Conservation (phyloP, 2,329 filamentous ascomycete species). For the Lecanicillium sp. region DNA sequence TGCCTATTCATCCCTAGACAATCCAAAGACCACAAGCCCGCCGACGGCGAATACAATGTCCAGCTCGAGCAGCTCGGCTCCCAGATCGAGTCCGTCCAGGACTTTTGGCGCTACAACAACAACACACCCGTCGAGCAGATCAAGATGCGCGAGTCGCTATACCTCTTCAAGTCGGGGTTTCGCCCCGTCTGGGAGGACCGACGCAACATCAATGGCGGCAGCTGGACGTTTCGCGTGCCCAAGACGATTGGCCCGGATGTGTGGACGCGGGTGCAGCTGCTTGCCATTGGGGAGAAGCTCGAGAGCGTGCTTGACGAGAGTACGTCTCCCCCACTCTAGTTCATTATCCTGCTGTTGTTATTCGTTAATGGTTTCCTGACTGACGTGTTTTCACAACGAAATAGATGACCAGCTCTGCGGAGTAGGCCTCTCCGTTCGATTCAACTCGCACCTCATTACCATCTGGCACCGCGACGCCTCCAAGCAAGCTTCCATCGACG, state of each 20-base stretch:
- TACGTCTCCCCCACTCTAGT: slow-evolving; percentile 29
- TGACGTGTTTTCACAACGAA: slow-evolving; percentile 9
- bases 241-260: slow-evolving; percentile 66
- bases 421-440: slow-evolving; percentile 77
- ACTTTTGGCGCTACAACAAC: slow-evolving; percentile 79
- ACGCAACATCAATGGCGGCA: slow-evolving; percentile 76
- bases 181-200: slow-evolving; percentile 78
- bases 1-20: slow-evolving; percentile 26
- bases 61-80: slow-evolving; percentile 55
- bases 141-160: slow-evolving; percentile 69
- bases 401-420: slow-evolving; percentile 82
- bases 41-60: slow-evolving; percentile 39
- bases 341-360: not conserved
- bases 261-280: slow-evolving; percentile 74
- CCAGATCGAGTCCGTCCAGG: slow-evolving; percentile 72
- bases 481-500: slow-evolving; percentile 71
- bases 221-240: slow-evolving; percentile 86
- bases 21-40: slow-evolving; percentile 35
- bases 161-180: slow-evolving; percentile 73
- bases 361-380: not conserved
- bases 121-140: slow-evolving; percentile 71
- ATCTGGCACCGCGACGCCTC: slow-evolving; percentile 89
- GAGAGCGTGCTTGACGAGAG: slow-evolving; percentile 65
- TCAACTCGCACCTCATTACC: slow-evolving; percentile 81
- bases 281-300: slow-evolving; percentile 76